Evolutionary conservation across 345 rosid species (phyloP).

Genomic region (Camelina hispida): DNA sequence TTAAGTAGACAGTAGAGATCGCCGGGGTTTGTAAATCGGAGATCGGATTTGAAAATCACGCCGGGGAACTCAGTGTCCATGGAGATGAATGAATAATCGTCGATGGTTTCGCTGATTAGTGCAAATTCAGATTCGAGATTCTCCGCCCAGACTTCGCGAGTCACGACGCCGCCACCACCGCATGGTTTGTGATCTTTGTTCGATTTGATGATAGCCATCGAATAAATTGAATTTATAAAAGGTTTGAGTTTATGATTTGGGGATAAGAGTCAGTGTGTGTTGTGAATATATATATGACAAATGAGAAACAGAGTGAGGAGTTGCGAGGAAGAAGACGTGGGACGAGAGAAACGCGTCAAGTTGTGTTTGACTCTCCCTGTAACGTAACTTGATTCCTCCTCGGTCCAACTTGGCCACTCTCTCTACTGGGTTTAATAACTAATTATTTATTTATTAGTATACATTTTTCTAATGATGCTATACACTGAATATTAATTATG

Average conservation of each 20-base stretch:
- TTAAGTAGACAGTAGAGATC: conserved; percentile 70
- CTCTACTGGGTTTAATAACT: not conserved
- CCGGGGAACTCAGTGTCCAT: conserved; percentile 98
- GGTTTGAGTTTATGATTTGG: conserved; percentile 1
- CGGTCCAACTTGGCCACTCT: conserved; percentile 31
- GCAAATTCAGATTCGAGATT: conserved; percentile 73
- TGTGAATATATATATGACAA: not conserved
- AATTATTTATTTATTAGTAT: not conserved
- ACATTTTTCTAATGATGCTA: not conserved
- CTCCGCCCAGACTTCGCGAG: conserved; percentile 78
- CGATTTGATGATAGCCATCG: conserved; percentile 23
- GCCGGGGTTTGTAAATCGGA: conserved; percentile 45
- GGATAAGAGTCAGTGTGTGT: not conserved
- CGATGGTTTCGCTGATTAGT: conserved; percentile 60
- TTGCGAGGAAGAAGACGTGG: conserved; percentile 33
- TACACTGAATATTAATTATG: not conserved
- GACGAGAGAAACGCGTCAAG: conserved; percentile 31
- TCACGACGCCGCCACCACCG: conserved; percentile 5
- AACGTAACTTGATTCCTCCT: conserved; percentile 14
- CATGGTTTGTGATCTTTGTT: conserved; percentile 26
- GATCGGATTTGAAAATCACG: conserved; percentile 47
- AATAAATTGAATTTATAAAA: not conserved
- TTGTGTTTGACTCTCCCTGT: not conserved
- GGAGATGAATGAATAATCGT: conserved; percentile 65
- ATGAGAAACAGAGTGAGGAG: conserved; percentile 13